phyloP scores from a whole-genome alignment of 2,329 filamentous ascomycete species.

The Endothia cerciana region DNA sequence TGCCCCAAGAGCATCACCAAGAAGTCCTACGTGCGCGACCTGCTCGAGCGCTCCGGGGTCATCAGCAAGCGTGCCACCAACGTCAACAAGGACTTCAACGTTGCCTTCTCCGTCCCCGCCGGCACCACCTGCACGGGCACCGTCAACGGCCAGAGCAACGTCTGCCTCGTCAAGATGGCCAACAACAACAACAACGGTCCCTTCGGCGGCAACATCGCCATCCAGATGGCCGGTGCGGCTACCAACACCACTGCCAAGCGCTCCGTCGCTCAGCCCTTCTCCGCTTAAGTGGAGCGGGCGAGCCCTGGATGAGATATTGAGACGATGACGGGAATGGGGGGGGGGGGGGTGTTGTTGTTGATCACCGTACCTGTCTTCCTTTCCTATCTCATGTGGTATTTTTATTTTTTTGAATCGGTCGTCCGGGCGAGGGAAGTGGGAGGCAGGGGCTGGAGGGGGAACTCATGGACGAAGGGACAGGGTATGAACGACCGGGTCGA shows the following conservation, averaged over 20 bases:
- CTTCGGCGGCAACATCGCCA: conserved; percentile 46
- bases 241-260: conserved; percentile 17
- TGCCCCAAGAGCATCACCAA: conserved; percentile 27
- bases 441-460: not conserved
- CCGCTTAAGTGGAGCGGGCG: not conserved
- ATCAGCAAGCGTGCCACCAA: conserved; percentile 32
- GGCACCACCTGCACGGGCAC: conserved; percentile 44
- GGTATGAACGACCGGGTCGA: conserved; percentile 29
- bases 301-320: not conserved
- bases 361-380: not conserved
- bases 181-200: conserved; percentile 46
- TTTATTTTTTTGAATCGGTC: no score
- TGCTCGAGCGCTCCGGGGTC: conserved; percentile 28
- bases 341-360: not conserved
- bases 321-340: not conserved
- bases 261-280: conserved; percentile 10
- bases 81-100: conserved; percentile 33
- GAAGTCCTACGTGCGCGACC: conserved; percentile 23
- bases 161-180: conserved; percentile 49
- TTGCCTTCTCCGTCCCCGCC: conserved; percentile 36
- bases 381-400: not conserved
- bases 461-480: conserved; percentile 6
- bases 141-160: conserved; percentile 38
- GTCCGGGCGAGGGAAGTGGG: not conserved
- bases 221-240: conserved; percentile 41